Base-by-base conservation (phyloP, 1,139 yeast genomes). In the Nematodospora anomalae region DNA sequence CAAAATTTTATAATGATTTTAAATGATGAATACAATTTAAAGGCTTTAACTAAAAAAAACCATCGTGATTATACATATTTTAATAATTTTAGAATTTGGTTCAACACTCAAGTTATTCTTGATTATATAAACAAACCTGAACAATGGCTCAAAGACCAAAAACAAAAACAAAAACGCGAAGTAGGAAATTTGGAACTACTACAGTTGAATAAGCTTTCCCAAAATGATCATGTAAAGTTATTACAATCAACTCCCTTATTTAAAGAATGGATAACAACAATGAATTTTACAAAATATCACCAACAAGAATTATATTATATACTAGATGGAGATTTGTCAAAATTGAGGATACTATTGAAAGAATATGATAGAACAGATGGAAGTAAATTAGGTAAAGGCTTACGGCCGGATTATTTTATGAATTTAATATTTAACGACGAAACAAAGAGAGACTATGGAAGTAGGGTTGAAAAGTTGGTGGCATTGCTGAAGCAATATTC, bases 71-170 rank as follows among this genome's bases (percentile, higher is more conserved):
- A 52, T 40, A 52, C 51, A 28, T 68, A 51, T 45, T 49, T 65
- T 32, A 57, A 51, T 21, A 61, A 60, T 40, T 55, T 67, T 27
- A 46, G 71, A 27, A 44, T 63, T 33, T 68, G 74, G 74, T 49
- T 57, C 20, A 46, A 43, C 11, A 53, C 62, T 3, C 56, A 53
- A 21, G 41, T 44, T 2, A 42, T 64, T 10, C 12, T 15, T 3
- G 33, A 23, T 4, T 64, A 64, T 38, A 13, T 60, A n/a, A 45
- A 47, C 3, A 51, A 56, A 35, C 60, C 62, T 1, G 34, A 40
- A 10, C 31, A 30, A 11, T 64, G 66, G 64, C 36, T 53, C 7
- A 33, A 38, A 3, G 36, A 43, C 12, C 41, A 47, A 29, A 35
- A 16, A 8, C 21, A 18, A 18, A 18, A 18, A 18, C 21, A 18